Evolutionary conservation across 2,329 filamentous ascomycete species (phyloP), one percentile per base, ranked within the genome.

Genomic region (Biscogniauxia sp.): DNA sequence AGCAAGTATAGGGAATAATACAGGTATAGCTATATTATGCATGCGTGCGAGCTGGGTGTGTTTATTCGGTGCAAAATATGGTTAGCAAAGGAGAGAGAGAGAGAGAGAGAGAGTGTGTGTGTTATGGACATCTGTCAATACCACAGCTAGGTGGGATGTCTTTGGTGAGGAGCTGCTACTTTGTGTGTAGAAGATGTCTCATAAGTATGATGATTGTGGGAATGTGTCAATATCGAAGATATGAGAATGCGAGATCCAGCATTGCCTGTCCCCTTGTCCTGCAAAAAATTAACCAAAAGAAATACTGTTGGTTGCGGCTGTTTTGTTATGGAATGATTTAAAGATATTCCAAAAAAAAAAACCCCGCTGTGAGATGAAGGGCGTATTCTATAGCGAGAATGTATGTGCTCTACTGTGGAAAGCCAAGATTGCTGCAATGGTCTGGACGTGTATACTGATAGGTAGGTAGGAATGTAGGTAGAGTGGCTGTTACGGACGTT

Each of bases 1-100:
- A 51, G 37, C n/a, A n/a, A n/a, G n/a, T n/a, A n/a, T 6, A 54
- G 51, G 49, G 20, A 28, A 55, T 51, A 32, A 4, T 9, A 9
- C 7, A 2, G 2, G 6, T 32, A 3, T 32, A 32, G 28, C 28
- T 23, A 23, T 23, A 23, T 23, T 55, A 53, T 55, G 60, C 50
- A 51, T 59, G 37, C 20, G 53, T 56, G 58, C 59, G 25, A 53
- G 19, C 52, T 54, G 50, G 20, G 54, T 32, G 37, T n/a, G 37
- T 17, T 17, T 45, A 6, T 45, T 45, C 11, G 4, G 13, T 45
- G 17, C 37, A 45, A 32, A 32, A 32, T 32, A 32, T 32, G 28
- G 28, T 32, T 32, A 32, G 28, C 28, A 32, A 32, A 2, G 28
- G 28, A 32, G 28, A n/a, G n/a, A n/a, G n/a, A n/a, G n/a, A n/a